phyloP scores from a whole-genome alignment of 2,329 filamentous ascomycete species.

The Phialophora verrucosa region DNA sequence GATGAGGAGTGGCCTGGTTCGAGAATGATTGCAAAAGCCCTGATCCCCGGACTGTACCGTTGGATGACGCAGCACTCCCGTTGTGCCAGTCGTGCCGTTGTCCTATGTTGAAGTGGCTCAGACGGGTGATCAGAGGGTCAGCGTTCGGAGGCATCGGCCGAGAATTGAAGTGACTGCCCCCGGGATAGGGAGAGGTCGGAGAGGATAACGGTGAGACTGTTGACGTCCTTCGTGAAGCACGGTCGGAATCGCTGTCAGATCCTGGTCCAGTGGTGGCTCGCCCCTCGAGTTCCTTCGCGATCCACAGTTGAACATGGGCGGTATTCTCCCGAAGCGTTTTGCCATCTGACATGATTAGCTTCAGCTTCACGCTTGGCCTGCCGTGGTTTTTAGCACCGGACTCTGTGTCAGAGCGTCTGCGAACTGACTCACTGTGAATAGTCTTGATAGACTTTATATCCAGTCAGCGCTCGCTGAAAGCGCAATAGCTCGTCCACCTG shows the following conservation, averaged over 20 bases:
- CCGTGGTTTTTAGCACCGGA: background rate
- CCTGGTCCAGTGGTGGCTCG: background rate
- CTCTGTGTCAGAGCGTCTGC: background rate
- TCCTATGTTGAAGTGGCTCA: background rate
- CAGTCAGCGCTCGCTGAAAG: constrained; percentile 1
- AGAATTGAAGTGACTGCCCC: background rate
- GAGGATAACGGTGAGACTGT: background rate
- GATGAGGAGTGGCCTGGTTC: background rate
- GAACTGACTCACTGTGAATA: background rate
- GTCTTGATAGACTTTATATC: constrained; percentile 2
- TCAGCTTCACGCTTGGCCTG: background rate
- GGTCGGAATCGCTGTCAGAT: constrained; percentile 1
- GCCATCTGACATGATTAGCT: constrained; percentile 3
- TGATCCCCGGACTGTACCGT: background rate
- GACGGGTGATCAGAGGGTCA: background rate
- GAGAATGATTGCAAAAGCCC: background rate
- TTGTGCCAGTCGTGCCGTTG: constrained; percentile 1
- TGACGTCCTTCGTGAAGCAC: background rate
- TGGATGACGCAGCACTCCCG: background rate
- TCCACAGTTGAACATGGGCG: constrained; percentile 1
- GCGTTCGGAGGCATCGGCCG: background rate
- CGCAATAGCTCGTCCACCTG: constrained; percentile 2
- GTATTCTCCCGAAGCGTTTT: background rate
- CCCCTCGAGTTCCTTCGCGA: constrained; percentile 3
- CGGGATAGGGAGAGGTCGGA: background rate